These are phyloP conservation scores for Meira miltonrushii DNA, from an alignment of 1,284 basidiomycete genomes.

Conservation along the genomic window DNA sequence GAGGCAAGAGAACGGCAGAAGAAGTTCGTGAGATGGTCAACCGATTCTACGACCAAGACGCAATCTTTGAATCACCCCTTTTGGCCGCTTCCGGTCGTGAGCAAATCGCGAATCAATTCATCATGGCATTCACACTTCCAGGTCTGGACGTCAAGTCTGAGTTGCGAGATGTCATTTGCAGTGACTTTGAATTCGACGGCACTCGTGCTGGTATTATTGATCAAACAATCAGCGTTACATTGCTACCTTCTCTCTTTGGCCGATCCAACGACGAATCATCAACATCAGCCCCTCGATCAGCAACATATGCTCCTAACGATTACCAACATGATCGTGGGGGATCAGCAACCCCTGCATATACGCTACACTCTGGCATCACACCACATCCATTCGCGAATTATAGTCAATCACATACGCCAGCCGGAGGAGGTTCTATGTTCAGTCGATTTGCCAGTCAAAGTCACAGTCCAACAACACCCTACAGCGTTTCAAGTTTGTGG, in stretches of 20 bases:
- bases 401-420: constrained; percentile 1
- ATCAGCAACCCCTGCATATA: background rate
- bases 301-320: background rate
- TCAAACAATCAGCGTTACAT: constrained; percentile 48
- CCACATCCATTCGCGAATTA: constrained; percentile 1
- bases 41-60: constrained; percentile 46
- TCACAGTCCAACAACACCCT: constrained; percentile 36
- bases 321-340: background rate
- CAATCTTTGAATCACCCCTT: constrained; percentile 48
- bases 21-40: constrained; percentile 47
- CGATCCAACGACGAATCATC: background rate
- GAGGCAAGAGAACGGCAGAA: constrained; percentile 42
- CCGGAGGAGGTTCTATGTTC: constrained; percentile 8
- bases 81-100: constrained; percentile 44
- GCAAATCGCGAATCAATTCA: constrained; percentile 51
- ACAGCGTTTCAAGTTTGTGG: constrained; percentile 37
- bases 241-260: constrained; percentile 46
- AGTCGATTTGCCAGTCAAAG: constrained; percentile 20
- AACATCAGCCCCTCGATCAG: constrained; percentile 1
- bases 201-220: constrained; percentile 52
- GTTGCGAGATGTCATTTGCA: constrained; percentile 50
- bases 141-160: constrained; percentile 49
- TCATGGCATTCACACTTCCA: constrained; percentile 48
- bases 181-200: constrained; percentile 51
- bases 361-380: constrained; percentile 5